These are phyloP conservation scores for Fagus sylvatica DNA, from an alignment of 306 rosid genomes.

Conservation along the genomic window DNA sequence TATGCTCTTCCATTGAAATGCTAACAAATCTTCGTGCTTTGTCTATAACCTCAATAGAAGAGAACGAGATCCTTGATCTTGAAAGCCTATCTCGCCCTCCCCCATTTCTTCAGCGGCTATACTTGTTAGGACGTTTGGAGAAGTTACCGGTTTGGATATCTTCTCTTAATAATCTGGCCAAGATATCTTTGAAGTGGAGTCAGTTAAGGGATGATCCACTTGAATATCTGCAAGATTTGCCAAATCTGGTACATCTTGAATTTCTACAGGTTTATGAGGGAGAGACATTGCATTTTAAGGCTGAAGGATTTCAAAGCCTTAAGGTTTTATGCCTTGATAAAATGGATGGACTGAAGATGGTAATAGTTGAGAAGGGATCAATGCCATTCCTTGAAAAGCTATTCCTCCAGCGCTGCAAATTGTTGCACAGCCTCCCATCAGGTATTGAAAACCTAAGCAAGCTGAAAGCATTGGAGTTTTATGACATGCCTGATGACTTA, in stretches of 20 bases:
- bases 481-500: conserved; percentile 60
- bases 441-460: conserved; percentile 53
- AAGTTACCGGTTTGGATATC: conserved; percentile 47
- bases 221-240: conserved; percentile 36
- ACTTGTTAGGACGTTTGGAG: conserved; percentile 38
- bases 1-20: conserved; percentile 44
- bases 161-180: conserved; percentile 30
- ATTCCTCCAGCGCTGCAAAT: conserved; percentile 47
- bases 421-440: conserved; percentile 45
- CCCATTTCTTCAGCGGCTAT: conserved; percentile 40
- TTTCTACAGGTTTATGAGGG: conserved; percentile 49
- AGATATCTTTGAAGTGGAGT: conserved; percentile 45
- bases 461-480: conserved; percentile 55
- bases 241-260: conserved; percentile 51
- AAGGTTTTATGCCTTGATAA: conserved; percentile 57
- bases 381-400: conserved; percentile 65
- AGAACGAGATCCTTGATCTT: conserved; percentile 41
- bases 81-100: conserved; percentile 34
- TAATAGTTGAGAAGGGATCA: conserved; percentile 51
- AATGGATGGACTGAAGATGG: conserved; percentile 44
- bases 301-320: conserved; percentile 56
- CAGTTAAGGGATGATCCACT: conserved; percentile 38
- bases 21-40: conserved; percentile 37
- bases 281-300: conserved; percentile 42
- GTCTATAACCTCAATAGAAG: conserved; percentile 30